A percentile compares a stretch with the other conserved stretches of the same genome.
Evolutionary conservation across 2,329 filamentous ascomycete genomes (phyloP).

Genomic region (Clonostachys sp.): DNA sequence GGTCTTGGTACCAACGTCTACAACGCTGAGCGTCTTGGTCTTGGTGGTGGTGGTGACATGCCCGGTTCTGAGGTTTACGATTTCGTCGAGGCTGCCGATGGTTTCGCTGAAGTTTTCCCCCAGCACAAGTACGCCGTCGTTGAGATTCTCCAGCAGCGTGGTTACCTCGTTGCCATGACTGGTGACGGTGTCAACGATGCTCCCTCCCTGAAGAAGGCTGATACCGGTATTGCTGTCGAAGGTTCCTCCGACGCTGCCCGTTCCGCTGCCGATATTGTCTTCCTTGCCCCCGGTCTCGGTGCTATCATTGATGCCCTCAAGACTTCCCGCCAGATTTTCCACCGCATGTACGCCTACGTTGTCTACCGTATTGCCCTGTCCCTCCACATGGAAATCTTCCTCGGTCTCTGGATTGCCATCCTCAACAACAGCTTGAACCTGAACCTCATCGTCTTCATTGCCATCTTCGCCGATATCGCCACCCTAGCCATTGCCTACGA

Average conservation of each 20-base stretch:
- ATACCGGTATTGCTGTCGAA: slow-evolving; percentile 93
- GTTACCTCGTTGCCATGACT: slow-evolving; percentile 93
- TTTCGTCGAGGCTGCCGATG: slow-evolving; percentile 92
- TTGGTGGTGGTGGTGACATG: slow-evolving; percentile 88
- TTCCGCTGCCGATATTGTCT: slow-evolving; percentile 89
- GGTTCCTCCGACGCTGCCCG: slow-evolving; percentile 87
- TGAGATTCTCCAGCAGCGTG: slow-evolving; percentile 89
- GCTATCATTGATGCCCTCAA: slow-evolving; percentile 91
- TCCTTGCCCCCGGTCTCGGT: slow-evolving; percentile 85
- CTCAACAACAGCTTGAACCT: slow-evolving; percentile 81
- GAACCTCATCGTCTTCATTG: slow-evolving; percentile 86
- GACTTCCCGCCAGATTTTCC: slow-evolving; percentile 91
- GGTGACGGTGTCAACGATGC: slow-evolving; percentile 95
- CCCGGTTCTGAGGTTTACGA: slow-evolving; percentile 91
- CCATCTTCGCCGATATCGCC: slow-evolving; percentile 90
- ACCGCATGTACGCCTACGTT: slow-evolving; percentile 95
- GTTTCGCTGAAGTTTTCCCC: slow-evolving; percentile 91
- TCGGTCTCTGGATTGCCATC: slow-evolving; percentile 88
- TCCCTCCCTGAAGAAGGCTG: slow-evolving; percentile 89
- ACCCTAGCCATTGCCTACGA: slow-evolving; percentile 92
- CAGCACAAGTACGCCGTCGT: slow-evolving; percentile 96
- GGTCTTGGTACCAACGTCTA: slow-evolving; percentile 91
- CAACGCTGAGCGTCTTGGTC: slow-evolving; percentile 87
- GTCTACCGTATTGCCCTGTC: slow-evolving; percentile 93
- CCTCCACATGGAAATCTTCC: slow-evolving; percentile 85